A percentile compares a stretch with the other conserved stretches of the same genome.
Conservation (phyloP, 306 rosid genomes). For the Vigna hirtella region DNA sequence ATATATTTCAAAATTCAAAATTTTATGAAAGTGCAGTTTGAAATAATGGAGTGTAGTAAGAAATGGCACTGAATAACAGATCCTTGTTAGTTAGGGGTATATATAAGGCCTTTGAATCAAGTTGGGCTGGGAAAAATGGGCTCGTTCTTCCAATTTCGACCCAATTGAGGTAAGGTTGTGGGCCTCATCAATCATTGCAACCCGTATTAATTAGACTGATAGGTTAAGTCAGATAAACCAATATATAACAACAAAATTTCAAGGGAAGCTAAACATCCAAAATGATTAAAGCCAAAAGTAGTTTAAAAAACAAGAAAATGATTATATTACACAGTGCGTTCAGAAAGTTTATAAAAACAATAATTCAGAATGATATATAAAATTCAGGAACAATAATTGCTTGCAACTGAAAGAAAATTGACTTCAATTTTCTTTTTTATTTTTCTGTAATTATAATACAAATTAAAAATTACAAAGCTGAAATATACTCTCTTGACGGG, state of each 20-base stretch:
- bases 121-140: neutral
- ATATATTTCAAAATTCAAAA: too few species aligned
- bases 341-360: neutral
- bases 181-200: neutral
- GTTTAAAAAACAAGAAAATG: neutral
- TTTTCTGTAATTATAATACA: neutral
- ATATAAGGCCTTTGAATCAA: neutral
- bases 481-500: slow-evolving; percentile 42
- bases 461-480: slow-evolving; percentile 41
- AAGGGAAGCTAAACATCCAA: neutral
- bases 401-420: slow-evolving; percentile 33
- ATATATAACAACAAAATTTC: neutral
- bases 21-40: too few species aligned
- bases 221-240: neutral
- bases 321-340: neutral
- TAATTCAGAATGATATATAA: neutral
- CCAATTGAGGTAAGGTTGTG: neutral
- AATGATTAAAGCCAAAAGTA: neutral
- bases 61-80: too few species aligned
- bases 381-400: slow-evolving; percentile 16
- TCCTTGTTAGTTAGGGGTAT: neutral
- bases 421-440: neutral
- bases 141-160: neutral
- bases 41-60: too few species aligned
- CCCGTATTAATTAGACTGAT: neutral